Evolutionary conservation across 2,329 filamentous ascomycete genomes (phyloP), one percentile per base, ranked within the genome.

Genomic region (Sclerotinia borealis): DNA sequence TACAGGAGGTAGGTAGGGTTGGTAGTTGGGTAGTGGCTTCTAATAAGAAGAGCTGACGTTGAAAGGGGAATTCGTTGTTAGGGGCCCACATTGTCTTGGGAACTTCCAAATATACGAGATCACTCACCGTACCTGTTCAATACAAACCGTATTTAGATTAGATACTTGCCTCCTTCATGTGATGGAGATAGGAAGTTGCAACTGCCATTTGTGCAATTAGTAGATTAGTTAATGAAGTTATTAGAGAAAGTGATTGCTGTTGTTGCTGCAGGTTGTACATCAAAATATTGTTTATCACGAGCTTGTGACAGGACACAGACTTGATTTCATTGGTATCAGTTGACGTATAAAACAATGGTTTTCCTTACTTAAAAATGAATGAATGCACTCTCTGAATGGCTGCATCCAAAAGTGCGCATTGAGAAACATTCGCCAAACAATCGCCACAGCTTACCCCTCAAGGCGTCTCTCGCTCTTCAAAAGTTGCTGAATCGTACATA

Each of bases 281-380:
- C 54, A 25, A 45, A 45, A 56, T 56, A 45, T 45, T 45, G 29
- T 41, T 45, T 34, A 41, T 58, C 54, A 45, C 39, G n/a, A 47
- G 54, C 54, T 58, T 45, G 39, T 45, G n/a, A 45, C 13, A 45
- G 34, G n/a, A 45, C 13, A 45, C 54, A 45, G 39, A 45, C 39
- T 34, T 45, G 39, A 45, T 55, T 55, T 43, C 7, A 43, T 55
- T 55, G 52, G 52, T 56, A 56, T 56, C 54, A 58, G 54, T 58
- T 47, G 39, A 58, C 37, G 39, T 58, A n/a, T n/a, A 41, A 19
- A 45, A 47, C 29, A 27, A 27, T 34, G 19, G 8, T 39, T 58
- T 45, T 8, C 39, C 54, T 45, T 34, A 58, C 54, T 34, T 58
- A 10, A n/a, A n/a, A n/a, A n/a, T n/a, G n/a, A n/a, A n/a, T n/a